Evolutionary conservation across 1,139 yeast species (phyloP), one percentile per base, ranked within the genome.

Genomic region (Suhomyces terraborum): DNA sequence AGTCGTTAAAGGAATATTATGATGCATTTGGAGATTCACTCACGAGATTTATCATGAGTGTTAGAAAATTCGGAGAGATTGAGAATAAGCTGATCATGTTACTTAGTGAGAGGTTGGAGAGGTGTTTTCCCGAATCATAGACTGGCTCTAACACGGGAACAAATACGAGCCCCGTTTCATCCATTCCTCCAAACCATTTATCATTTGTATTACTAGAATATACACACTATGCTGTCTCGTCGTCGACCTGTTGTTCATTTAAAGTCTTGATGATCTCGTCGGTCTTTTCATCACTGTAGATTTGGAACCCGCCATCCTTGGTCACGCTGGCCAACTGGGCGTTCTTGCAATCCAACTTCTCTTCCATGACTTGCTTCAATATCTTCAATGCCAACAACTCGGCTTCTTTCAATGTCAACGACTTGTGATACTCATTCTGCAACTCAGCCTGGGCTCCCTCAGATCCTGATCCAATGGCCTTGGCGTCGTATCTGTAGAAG

Each of bases 381-480:
- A 88, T 88, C 72, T 91, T 91, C 59, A 94, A 77, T 9, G 93
- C 85, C 60, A 94, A 75, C 36, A 87, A 68, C 69, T 94, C 98
- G 7, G 98, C 98, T 61, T 94, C 98, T 54, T 83, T 81, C 57
- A 93, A 73, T n/a, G 98, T 88, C 57, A 94, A 74, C 16, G 95
- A 87, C 55, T 91, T 85, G 66, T 93, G 98, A 68, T 94, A 94
- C 67, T 94, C 97, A 58, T 91, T 93, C 65, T 93, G 96, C 58
- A 94, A 76, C 65, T 94, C 99, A 1, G 97, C 87, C 67, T 94
- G 98, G 2, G 99, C 99, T 48, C 98, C 98, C 66, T 94, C 99
- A 14, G 96, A 87, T 21, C 99, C 99, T 1, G 96, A 88, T 8
- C 99, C 99, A 60, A 94, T 94, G 9, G 98, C 98, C 67, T 93